These are phyloP conservation scores for Limnanthes douglasii DNA, from an alignment of 345 rosid genomes.

Conservation along the genomic window DNA sequence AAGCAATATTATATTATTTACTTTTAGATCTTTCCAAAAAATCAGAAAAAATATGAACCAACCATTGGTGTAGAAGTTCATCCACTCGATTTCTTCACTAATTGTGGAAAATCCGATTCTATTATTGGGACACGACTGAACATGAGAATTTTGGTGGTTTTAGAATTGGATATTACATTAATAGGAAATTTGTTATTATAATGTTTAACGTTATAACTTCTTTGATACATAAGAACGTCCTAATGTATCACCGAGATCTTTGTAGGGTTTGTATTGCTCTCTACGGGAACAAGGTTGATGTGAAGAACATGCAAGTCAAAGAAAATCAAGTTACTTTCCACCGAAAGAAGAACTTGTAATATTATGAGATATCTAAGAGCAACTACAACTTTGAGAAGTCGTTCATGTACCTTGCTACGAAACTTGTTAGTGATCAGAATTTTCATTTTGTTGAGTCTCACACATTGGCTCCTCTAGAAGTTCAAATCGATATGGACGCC, in stretches of 20 bases:
- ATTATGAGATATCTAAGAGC: conserved; percentile 50
- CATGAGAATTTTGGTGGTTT: conserved; percentile 78
- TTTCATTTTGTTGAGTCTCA: conserved; percentile 36
- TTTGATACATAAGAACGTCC: conserved; percentile 39
- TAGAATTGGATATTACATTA: conserved; percentile 67
- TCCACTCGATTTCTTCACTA: too few relatives aligned
- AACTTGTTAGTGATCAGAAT: conserved; percentile 34
- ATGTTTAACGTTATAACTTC: conserved; percentile 45
- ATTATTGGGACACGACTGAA: conserved; percentile 80
- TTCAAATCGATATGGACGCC: conserved; percentile 22
- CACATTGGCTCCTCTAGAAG: conserved; percentile 37
- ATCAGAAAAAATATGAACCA: too few relatives aligned
- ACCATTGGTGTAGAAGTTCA: too few relatives aligned
- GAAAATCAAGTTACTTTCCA: conserved; percentile 45
- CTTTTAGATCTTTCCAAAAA: too few relatives aligned
- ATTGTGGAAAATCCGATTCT: conserved; percentile 63
- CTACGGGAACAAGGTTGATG: too few relatives aligned
- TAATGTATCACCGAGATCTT: conserved; percentile 43
- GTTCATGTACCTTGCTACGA: conserved; percentile 41
- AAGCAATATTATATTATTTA: too few relatives aligned
- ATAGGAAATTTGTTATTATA: conserved; percentile 39
- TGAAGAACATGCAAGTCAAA: conserved; percentile 43
- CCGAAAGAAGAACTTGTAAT: conserved; percentile 37
- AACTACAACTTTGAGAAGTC: too few relatives aligned
- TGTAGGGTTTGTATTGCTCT: conserved; percentile 32